Conservation (phyloP, 2,329 filamentous ascomycete species). For the Acarospora socialis region DNA sequence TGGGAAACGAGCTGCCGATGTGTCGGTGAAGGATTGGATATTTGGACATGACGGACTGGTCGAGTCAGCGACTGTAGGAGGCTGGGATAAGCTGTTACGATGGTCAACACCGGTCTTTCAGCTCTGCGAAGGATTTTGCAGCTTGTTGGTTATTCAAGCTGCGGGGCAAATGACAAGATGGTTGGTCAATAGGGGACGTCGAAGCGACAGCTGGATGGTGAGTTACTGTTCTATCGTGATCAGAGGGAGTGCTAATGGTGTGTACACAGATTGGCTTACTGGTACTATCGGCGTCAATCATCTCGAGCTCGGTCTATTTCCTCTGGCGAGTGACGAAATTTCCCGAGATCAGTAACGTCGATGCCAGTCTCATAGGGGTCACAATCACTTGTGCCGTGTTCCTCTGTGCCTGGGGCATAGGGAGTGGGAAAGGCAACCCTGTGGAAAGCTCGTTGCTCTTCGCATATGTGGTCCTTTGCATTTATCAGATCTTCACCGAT, state of each 20-base stretch:
- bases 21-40: constrained; percentile 67
- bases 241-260: not conserved
- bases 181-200: constrained; percentile 74
- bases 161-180: constrained; percentile 87
- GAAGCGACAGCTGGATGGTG: constrained; percentile 95
- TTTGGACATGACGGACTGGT: constrained; percentile 76
- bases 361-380: constrained; percentile 83
- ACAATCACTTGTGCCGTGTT: constrained; percentile 88
- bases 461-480: constrained; percentile 93
- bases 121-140: constrained; percentile 90
- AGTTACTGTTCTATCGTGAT: constrained; percentile 23
- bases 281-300: constrained; percentile 75
- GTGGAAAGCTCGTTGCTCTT: constrained; percentile 92
- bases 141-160: constrained; percentile 85
- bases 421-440: constrained; percentile 83
- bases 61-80: constrained; percentile 65
- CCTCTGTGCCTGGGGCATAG: constrained; percentile 84
- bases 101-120: constrained; percentile 95
- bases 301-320: constrained; percentile 90
- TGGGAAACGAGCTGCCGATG: constrained; percentile 45
- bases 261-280: constrained; percentile 62
- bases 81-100: constrained; percentile 75
- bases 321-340: constrained; percentile 91
- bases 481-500: constrained; percentile 98
- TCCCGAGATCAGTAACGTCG: constrained; percentile 80